Percentiles rank a stretch among this genome's conserved stretches.
These are phyloP conservation scores for Lolium perenne DNA, from an alignment of 176 grass and related monocot genomes.

Conservation along the genomic window DNA sequence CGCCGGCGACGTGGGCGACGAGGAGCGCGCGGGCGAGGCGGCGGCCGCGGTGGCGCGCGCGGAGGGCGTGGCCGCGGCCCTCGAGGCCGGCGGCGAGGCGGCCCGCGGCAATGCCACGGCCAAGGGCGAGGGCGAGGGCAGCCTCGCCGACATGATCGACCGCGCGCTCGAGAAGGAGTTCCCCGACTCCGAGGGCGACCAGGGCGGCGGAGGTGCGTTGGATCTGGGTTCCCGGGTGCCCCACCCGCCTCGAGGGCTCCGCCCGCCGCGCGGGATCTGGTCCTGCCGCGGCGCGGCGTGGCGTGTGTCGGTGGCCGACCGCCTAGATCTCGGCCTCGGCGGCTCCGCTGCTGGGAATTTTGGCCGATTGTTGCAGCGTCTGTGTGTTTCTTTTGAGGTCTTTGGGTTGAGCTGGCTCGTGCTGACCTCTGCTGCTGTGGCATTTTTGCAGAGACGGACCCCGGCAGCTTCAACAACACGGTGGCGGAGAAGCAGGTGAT, in stretches of 20 bases:
- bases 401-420: slow-evolving; percentile 8
- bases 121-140: slow-evolving; percentile 65
- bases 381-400: no score
- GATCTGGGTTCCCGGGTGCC: no score
- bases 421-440: slow-evolving; percentile 37
- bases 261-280: slow-evolving; percentile 41
- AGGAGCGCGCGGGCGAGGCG: neutral
- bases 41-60: neutral
- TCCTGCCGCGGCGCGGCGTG: neutral
- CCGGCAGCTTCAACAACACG: slow-evolving; percentile 95
- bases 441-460: slow-evolving; percentile 75
- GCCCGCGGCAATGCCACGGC: slow-evolving; percentile 59
- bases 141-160: slow-evolving; percentile 96
- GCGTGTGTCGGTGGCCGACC: slow-evolving; percentile 25
- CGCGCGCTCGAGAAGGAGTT: slow-evolving; percentile 99
- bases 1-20: slow-evolving; percentile 17
- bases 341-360: slow-evolving; percentile 15
- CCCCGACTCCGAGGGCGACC: slow-evolving; percentile 87
- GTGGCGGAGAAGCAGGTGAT: slow-evolving; percentile 85
- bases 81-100: slow-evolving; percentile 46
- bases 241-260: neutral
- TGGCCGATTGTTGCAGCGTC: neutral
- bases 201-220: slow-evolving; percentile 89
- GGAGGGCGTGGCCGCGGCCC: slow-evolving; percentile 20
- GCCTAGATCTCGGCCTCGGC: slow-evolving; percentile 48